phyloP scores from a whole-genome alignment of 2,329 filamentous ascomycete species.

The Fusarium coicis region DNA sequence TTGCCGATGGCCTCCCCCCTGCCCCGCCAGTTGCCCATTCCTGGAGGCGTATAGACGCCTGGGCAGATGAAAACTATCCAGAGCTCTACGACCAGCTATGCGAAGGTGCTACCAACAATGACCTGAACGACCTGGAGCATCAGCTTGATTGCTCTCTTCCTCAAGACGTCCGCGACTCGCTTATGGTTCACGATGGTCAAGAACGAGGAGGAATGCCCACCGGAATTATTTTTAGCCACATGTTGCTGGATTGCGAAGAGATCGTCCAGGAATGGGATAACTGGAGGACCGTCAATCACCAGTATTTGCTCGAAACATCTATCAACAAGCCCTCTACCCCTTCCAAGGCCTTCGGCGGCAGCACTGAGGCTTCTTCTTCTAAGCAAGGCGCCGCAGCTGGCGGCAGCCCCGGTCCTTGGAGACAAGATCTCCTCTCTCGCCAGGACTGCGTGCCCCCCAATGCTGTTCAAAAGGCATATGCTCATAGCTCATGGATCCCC shows the following conservation, averaged over 20 bases:
- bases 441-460: slow-evolving; percentile 90
- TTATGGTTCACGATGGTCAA: slow-evolving; percentile 94
- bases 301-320: slow-evolving; percentile 76
- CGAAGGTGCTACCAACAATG: slow-evolving; percentile 91
- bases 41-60: slow-evolving; percentile 93
- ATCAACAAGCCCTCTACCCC: slow-evolving; percentile 71
- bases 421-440: slow-evolving; percentile 82
- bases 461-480: slow-evolving; percentile 90
- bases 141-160: slow-evolving; percentile 94
- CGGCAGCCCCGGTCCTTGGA: slow-evolving; percentile 75
- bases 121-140: slow-evolving; percentile 96
- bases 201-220: slow-evolving; percentile 92
- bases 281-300: slow-evolving; percentile 92
- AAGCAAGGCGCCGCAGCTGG: slow-evolving; percentile 62
- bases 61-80: slow-evolving; percentile 94
- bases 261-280: slow-evolving; percentile 98
- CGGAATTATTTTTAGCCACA: slow-evolving; percentile 90
- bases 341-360: slow-evolving; percentile 77
- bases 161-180: slow-evolving; percentile 90
- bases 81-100: slow-evolving; percentile 94
- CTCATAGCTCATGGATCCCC: slow-evolving; percentile 95
- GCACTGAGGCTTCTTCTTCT: slow-evolving; percentile 75
- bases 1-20: slow-evolving; percentile 89
- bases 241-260: slow-evolving; percentile 98
- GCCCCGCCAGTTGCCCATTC: slow-evolving; percentile 89